Percentiles rank a stretch among this genome's conserved stretches.
phyloP scores from a whole-genome alignment of 2,329 filamentous ascomycete genomes.

The Trichoderma arundinaceum region DNA sequence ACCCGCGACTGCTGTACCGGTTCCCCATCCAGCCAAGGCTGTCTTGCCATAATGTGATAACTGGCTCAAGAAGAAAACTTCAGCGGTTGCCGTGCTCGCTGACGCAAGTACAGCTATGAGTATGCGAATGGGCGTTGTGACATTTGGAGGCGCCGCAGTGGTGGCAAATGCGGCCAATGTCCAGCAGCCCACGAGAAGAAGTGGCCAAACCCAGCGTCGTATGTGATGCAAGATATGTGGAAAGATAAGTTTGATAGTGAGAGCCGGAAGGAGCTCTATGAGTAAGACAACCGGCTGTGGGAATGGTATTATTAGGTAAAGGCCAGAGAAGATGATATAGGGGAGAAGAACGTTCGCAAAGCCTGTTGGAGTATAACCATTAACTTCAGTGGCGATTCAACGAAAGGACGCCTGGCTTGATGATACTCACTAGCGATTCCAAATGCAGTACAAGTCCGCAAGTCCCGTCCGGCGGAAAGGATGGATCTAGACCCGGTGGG shows the following conservation, averaged over 20 bases:
- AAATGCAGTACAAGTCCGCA: constrained; percentile 12
- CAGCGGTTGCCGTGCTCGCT: constrained; percentile 40
- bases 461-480: neutral
- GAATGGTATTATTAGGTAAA: constrained; percentile 23
- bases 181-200: constrained; percentile 41
- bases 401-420: too few relatives aligned
- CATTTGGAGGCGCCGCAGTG: constrained; percentile 40
- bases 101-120: constrained; percentile 42
- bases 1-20: constrained; percentile 42
- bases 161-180: constrained; percentile 4
- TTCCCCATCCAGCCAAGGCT: constrained; percentile 46
- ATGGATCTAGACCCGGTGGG: neutral
- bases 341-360: constrained; percentile 17
- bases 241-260: constrained; percentile 41
- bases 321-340: constrained; percentile 18
- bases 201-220: constrained; percentile 40
- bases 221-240: constrained; percentile 40
- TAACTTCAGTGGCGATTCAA: neutral
- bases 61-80: constrained; percentile 44
- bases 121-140: constrained; percentile 41
- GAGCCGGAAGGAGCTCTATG: constrained; percentile 37
- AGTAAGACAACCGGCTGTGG: constrained; percentile 3
- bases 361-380: neutral
- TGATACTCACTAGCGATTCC: constrained; percentile 6
- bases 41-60: constrained; percentile 40